Conservation (phyloP, 2,329 filamentous ascomycete species). For the Acarospora socialis region DNA sequence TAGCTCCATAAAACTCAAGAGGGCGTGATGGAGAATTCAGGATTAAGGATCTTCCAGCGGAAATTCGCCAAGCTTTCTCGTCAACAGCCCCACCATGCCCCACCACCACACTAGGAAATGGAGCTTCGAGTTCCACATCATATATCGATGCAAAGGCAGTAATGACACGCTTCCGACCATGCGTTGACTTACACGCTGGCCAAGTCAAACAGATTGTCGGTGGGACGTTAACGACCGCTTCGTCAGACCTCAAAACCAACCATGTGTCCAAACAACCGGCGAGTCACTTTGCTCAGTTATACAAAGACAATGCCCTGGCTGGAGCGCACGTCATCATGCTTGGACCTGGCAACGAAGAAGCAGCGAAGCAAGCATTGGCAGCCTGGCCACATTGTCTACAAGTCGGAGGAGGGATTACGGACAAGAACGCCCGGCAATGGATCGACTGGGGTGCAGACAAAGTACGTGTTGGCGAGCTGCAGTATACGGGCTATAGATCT, state of each 20-base stretch:
- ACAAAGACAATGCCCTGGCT: conserved; percentile 55
- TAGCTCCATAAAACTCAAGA: not conserved
- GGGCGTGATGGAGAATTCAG: too few species aligned
- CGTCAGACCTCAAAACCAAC: conserved; percentile 67
- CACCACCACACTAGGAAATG: too few species aligned
- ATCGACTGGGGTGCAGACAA: conserved; percentile 78
- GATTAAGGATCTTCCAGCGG: too few species aligned
- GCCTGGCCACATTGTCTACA: conserved; percentile 74
- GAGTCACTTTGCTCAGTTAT: conserved; percentile 66
- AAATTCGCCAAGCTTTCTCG: too few species aligned
- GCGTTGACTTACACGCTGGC: conserved; percentile 94
- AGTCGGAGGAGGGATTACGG: conserved; percentile 84
- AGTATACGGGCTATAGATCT: not conserved
- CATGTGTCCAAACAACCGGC: conserved; percentile 77
- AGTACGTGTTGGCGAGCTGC: conserved; percentile 42
- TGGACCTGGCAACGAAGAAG: conserved; percentile 70
- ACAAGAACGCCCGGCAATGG: conserved; percentile 73
- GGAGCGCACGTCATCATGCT: conserved; percentile 97
- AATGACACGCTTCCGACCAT: conserved; percentile 92
- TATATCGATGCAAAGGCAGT: too few species aligned
- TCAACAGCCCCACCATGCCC: too few species aligned
- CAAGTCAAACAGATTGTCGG: conserved; percentile 98
- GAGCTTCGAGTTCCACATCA: conserved; percentile 3
- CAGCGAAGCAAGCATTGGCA: conserved; percentile 59
- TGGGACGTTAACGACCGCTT: conserved; percentile 63